Base-by-base conservation (phyloP, 2,329 filamentous ascomycete genomes). In the Alternaria hordeiaustralica region DNA sequence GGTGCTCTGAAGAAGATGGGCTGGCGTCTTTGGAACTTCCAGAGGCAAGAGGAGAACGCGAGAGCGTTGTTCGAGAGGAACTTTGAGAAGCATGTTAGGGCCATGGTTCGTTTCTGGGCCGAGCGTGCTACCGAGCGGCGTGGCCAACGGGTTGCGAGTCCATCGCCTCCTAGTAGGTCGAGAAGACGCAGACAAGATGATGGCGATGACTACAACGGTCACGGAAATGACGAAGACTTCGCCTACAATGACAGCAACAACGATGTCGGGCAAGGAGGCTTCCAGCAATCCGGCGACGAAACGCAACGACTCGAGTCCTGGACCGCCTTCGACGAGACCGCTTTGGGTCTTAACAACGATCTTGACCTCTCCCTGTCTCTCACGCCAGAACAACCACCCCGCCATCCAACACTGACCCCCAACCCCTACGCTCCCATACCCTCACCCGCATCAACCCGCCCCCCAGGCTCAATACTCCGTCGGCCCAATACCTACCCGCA, bases 31-130 rank as follows among this genome's bases (percentile, higher is more conserved):
- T 89, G 89, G 77, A 86, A 87, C 44, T 78, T 87, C 5, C 80
- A 81, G 23, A 83, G 84, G 55, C 82, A 82, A 23, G 75, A 81
- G 10, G 83, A 88, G 60, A 87, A 82, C 44, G 86, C 87, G 0
- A 79, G 84, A 36, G 85, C 86, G 7, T 78, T 89, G 66, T 80
- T 81, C 54, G 81, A 84, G 18, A 80, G 87, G 18, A 87, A 85
- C 64, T 80, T 85, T 41, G 82, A 86, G 58, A 86, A 86, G 65
- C 87, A 89, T 72, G 78, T 84, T 26, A 82, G 85, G 60, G 83
- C 83, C 28, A 86, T 89, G 80, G 76, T 89, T 53, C 80, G 84
- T 23, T 83, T 85, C 63, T 90, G 87, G 87, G 72, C 80, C 12
- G 82, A 84, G 15, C 83, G 82, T 57, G 80, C 84, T 65, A 58